These are phyloP conservation scores for Solioccasus polychromus DNA, from an alignment of 768 basidiomycete genomes.

Conservation along the genomic window DNA sequence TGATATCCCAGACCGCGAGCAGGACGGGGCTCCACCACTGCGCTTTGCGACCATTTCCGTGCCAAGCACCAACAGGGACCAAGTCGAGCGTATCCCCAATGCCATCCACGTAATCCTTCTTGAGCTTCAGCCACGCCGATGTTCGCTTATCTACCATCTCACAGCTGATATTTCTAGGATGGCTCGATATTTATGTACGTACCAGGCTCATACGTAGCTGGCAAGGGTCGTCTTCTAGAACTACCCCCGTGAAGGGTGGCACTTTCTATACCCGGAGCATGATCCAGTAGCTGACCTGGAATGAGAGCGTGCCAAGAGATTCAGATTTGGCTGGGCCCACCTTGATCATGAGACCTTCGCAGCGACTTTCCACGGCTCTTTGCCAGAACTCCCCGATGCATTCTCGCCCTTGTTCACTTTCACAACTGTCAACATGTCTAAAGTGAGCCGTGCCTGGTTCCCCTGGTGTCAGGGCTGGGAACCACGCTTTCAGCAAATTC, in stretches of 20 bases:
- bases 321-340: conserved; percentile 33
- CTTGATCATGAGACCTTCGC: conserved; percentile 96
- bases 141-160: conserved; percentile 67
- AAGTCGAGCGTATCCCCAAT: conserved; percentile 75
- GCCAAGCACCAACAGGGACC: conserved; percentile 79
- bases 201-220: conserved; percentile 84
- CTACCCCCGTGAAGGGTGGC: conserved; percentile 34
- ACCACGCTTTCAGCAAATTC: conserved; percentile 55
- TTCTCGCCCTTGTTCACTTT: conserved; percentile 60
- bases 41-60: conserved; percentile 86
- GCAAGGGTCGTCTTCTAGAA: conserved; percentile 61
- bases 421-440: conserved; percentile 69
- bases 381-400: conserved; percentile 74
- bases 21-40: conserved; percentile 93
- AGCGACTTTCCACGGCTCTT: conserved; percentile 68
- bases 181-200: conserved; percentile 7
- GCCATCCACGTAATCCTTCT: conserved; percentile 86
- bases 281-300: conserved; percentile 59
- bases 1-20: conserved; percentile 69
- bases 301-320: conserved; percentile 4
- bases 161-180: background rate
- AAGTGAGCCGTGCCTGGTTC: conserved; percentile 55
- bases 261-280: conserved; percentile 39
- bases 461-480: conserved; percentile 51
- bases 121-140: conserved; percentile 86